These are phyloP conservation scores for Clonostachys solani DNA, from an alignment of 2,329 filamentous ascomycete genomes.

Conservation along the genomic window DNA sequence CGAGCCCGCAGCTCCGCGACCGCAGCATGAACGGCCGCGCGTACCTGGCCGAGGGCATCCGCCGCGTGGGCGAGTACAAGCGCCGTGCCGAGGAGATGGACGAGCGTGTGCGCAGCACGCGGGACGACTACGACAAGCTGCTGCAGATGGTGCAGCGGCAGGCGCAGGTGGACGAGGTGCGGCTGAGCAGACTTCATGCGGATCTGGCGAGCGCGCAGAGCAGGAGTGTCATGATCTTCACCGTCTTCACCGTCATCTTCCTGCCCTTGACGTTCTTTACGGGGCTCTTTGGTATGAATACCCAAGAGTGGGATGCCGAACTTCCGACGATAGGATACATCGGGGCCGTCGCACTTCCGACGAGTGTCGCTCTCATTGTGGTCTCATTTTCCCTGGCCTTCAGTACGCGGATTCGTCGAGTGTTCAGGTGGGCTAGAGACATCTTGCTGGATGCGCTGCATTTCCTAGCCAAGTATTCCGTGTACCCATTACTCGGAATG, in stretches of 20 bases:
- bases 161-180: constrained; percentile 62
- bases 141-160: constrained; percentile 65
- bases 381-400: constrained; percentile 51
- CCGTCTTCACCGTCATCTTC: constrained; percentile 59
- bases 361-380: constrained; percentile 42
- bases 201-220: constrained; percentile 60
- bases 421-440: constrained; percentile 17
- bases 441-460: not conserved
- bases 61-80: constrained; percentile 49
- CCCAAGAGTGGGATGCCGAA: constrained; percentile 51
- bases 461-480: not conserved
- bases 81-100: constrained; percentile 53
- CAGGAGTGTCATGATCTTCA: constrained; percentile 62
- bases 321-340: constrained; percentile 35
- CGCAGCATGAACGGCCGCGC: constrained; percentile 39
- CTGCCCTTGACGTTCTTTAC: constrained; percentile 63
- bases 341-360: constrained; percentile 41
- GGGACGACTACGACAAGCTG: constrained; percentile 61
- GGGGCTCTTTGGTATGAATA: constrained; percentile 62
- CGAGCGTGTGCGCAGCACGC: constrained; percentile 49
- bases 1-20: constrained; percentile 30
- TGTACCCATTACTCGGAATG: constrained; percentile 12
- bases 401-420: constrained; percentile 36
- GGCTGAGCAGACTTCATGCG: constrained; percentile 57
- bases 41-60: constrained; percentile 49